Conservation (phyloP, 106 monocot species). For the Dioscorea alata region DNA sequence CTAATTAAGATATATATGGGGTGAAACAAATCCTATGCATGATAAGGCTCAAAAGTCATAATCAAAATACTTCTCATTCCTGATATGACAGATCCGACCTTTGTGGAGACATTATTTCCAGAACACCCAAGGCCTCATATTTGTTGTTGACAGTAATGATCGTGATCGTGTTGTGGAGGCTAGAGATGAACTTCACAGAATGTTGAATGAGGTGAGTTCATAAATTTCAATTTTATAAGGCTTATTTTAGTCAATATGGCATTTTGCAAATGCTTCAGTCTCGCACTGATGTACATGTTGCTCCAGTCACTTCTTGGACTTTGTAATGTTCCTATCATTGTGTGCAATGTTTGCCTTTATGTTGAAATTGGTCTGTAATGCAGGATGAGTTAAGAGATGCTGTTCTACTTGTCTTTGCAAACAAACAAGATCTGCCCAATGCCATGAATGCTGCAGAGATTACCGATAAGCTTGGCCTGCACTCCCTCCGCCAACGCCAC, state of each 20-base stretch:
- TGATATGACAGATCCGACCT: constrained; percentile 24
- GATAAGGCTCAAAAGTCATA: no score
- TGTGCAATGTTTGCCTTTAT: no score
- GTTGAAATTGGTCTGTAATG: no score
- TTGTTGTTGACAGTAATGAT: constrained; percentile 42
- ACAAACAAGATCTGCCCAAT: constrained; percentile 40
- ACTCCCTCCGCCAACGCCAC: constrained; percentile 30
- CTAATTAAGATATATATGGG: no score
- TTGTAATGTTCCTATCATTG: no score
- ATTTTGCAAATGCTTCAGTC: no score
- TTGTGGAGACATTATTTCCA: constrained; percentile 43
- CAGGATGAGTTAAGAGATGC: constrained; percentile 41
- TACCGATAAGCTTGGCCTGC: constrained; percentile 34
- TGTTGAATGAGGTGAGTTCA: constrained; percentile 30
- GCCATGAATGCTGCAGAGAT: constrained; percentile 42
- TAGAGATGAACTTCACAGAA: constrained; percentile 42
- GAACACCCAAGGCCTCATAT: constrained; percentile 37
- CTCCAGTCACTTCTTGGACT: no score
- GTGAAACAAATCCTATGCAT: no score
- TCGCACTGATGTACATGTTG: no score
- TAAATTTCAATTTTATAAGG: no score
- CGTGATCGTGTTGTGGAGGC: constrained; percentile 39
- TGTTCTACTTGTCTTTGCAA: constrained; percentile 37
- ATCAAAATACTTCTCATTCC: no score
- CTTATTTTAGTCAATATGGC: no score